Percentiles rank a stretch among this genome's conserved stretches.
Evolutionary conservation across 805 yeast species (phyloP).

Genomic region (Pichia nakasei): DNA sequence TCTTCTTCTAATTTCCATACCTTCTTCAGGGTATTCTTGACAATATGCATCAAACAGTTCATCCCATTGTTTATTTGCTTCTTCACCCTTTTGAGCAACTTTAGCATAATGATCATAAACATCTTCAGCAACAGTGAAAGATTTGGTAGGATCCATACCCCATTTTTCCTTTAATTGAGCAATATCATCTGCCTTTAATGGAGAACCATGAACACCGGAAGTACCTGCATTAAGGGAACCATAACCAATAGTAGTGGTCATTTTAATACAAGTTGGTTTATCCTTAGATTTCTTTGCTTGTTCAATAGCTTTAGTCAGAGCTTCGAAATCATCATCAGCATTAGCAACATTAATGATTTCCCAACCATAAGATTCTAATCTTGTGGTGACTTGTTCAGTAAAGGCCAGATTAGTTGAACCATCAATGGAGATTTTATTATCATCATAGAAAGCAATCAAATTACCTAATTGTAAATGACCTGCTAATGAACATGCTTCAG

Average conservation of each 20-base stretch:
- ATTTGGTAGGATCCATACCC: slow-evolving; percentile 83
- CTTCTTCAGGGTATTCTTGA: slow-evolving; percentile 66
- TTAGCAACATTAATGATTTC: slow-evolving; percentile 66
- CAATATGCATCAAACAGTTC: slow-evolving; percentile 50
- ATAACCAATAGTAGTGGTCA: slow-evolving; percentile 87
- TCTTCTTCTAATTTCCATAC: slow-evolving; percentile 75
- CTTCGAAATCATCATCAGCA: slow-evolving; percentile 72
- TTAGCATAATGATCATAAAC: slow-evolving; percentile 63
- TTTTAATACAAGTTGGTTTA: slow-evolving; percentile 86
- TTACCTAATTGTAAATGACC: slow-evolving; percentile 93
- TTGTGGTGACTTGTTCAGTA: slow-evolving; percentile 81
- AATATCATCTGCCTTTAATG: slow-evolving; percentile 88
- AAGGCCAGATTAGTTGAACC: slow-evolving; percentile 85
- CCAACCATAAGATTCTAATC: slow-evolving; percentile 95
- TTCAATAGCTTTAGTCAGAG: slow-evolving; percentile 61
- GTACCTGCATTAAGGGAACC: slow-evolving; percentile 85
- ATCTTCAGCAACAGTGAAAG: slow-evolving; percentile 73
- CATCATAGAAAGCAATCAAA: slow-evolving; percentile 93
- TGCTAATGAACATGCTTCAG: slow-evolving; percentile 90
- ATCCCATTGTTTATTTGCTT: slow-evolving; percentile 72
- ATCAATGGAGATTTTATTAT: slow-evolving; percentile 93
- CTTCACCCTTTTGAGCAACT: slow-evolving; percentile 53
- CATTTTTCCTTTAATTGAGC: slow-evolving; percentile 72
- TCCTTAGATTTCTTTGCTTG: slow-evolving; percentile 68
- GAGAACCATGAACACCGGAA: slow-evolving; percentile 92